A percentile compares a stretch with the other conserved stretches of the same genome.
Evolutionary conservation across 2,329 filamentous ascomycete species (phyloP).

Genomic region (Bipolaris oryzae): DNA sequence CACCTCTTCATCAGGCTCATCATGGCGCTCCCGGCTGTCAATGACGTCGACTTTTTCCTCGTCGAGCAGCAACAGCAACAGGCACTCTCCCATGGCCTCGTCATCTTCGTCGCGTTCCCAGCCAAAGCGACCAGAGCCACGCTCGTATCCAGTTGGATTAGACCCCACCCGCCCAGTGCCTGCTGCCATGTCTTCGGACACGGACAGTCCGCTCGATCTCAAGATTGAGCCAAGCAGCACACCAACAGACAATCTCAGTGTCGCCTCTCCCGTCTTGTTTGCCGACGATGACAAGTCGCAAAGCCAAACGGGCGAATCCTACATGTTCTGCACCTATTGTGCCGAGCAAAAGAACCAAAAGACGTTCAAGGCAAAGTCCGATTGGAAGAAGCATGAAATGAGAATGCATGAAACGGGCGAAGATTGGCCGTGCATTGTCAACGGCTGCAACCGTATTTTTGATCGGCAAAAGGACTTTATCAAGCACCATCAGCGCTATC

Average conservation of each 20-base stretch:
- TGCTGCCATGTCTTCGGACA: constrained; percentile 39
- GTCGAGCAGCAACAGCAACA: constrained; percentile 37
- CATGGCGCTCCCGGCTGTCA: constrained; percentile 43
- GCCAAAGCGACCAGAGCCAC: constrained; percentile 39
- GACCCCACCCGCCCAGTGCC: constrained; percentile 43
- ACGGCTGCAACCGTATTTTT: constrained; percentile 44
- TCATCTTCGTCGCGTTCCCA: constrained; percentile 40
- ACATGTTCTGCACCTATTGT: constrained; percentile 49
- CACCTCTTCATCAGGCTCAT: constrained; percentile 39
- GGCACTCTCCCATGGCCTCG: constrained; percentile 35
- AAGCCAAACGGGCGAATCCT: constrained; percentile 38
- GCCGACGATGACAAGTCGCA: constrained; percentile 30
- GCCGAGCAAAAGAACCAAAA: constrained; percentile 44
- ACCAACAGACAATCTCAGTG: constrained; percentile 41
- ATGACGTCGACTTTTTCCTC: constrained; percentile 42
- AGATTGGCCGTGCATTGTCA: constrained; percentile 46
- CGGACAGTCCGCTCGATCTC: constrained; percentile 39
- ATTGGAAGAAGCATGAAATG: constrained; percentile 50
- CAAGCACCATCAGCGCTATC: constrained; percentile 47
- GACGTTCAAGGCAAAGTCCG: constrained; percentile 48
- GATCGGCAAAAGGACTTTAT: constrained; percentile 48
- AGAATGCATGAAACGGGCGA: constrained; percentile 49
- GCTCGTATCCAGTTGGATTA: constrained; percentile 43
- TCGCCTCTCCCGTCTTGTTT: constrained; percentile 33
- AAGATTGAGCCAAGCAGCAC: constrained; percentile 39